Evolutionary conservation across 2,329 filamentous ascomycete species (phyloP).

Genomic region (Aspergillus sp.): DNA sequence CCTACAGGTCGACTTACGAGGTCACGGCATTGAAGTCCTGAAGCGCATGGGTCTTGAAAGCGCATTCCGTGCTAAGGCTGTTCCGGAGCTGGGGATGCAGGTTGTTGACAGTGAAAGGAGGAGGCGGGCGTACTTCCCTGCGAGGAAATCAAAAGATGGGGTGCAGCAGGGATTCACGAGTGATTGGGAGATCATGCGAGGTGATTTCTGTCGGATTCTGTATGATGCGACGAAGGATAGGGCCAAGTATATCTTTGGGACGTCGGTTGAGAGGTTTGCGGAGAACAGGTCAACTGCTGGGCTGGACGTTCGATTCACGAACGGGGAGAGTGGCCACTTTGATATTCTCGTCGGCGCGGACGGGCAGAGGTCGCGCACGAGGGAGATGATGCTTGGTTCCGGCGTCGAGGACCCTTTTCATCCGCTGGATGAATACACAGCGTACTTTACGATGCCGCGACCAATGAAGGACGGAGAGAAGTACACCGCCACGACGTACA

Average conservation of each 20-base stretch:
- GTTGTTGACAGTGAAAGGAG: not conserved
- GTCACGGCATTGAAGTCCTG: not conserved
- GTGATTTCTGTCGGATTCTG: not conserved
- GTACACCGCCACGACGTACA: not conserved
- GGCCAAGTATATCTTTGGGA: not conserved
- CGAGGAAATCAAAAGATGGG: not conserved
- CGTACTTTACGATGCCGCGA: not conserved
- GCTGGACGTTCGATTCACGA: not conserved
- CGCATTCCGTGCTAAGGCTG: not conserved
- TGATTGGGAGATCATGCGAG: not conserved
- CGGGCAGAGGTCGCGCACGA: not conserved
- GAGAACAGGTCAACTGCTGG: not conserved
- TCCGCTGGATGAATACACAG: conserved; percentile 18
- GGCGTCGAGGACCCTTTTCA: conserved; percentile 27
- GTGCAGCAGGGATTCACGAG: not conserved
- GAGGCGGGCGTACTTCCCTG: not conserved
- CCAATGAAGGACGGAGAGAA: not conserved
- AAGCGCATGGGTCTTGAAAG: not conserved
- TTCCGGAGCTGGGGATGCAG: not conserved
- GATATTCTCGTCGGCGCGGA: not conserved
- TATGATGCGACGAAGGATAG: conserved; percentile 19
- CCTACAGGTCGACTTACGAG: not conserved
- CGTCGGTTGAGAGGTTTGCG: not conserved
- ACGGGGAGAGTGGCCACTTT: not conserved
- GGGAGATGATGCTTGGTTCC: not conserved